Base-by-base conservation (phyloP, 495 filamentous ascomycete genomes). In the Trichocladium uniseriatum region DNA sequence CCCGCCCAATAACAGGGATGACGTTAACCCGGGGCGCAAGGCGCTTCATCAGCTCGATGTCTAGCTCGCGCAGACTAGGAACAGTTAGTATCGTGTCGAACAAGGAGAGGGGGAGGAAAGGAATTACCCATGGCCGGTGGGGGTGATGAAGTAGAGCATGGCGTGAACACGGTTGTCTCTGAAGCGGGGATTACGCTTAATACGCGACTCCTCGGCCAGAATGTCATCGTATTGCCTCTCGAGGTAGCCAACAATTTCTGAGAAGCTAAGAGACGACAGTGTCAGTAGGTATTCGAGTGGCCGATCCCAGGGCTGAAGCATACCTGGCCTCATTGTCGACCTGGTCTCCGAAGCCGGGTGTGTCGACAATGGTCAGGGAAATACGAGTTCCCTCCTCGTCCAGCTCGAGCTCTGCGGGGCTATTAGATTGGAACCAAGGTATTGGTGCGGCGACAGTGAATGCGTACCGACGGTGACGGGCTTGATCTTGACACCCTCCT, bases 171-270 rank as follows among this genome's bases (percentile, higher is more conserved):
- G 87, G 72, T 98, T 96, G 71, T 98, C 92, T 62, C 94, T 83
- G 81, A 98, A 98, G 61, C 92, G 81, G 49, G 92, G 94, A 74
- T 98, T 98, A 85, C 92, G 92, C 84, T 98, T 98, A 75, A 98
- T 98, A 76, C 92, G 89, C 58, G 92, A 97, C 73, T 98, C 92
- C 75, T 95, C 90, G 34, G 92, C 92, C 46, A 98, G 79, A 72
- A 98, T 97, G 63, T 97, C 89, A 72, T 98, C 92, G 72, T 96
- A 97, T 81, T 97, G 91, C 69, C 91, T 80, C 75, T 98, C 92
- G 46, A 98, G 84, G 69, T 94, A 96, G 54, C 89, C 92, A 41
- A 94, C 88, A 64, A 98, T 98, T 70, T 96, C 92, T 43, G 83
- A 81, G 67, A 98, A 98, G 77, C 88, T 95, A 54, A 45, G 13